Conservation (phyloP, 2,329 filamentous ascomycete genomes). For the Lachnellula arida region DNA sequence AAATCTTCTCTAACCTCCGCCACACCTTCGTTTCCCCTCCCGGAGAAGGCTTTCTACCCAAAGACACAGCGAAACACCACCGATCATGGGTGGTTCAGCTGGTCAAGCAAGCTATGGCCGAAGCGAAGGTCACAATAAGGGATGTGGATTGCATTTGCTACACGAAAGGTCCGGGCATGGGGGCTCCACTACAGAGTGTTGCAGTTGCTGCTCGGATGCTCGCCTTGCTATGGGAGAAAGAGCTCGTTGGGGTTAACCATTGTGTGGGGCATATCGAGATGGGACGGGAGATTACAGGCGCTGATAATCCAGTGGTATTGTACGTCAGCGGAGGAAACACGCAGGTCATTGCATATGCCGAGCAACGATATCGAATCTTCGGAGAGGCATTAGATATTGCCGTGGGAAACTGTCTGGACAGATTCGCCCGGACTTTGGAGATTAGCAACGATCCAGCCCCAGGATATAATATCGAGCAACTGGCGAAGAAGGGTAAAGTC, state of each 20-base stretch:
- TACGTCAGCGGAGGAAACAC: constrained; percentile 97
- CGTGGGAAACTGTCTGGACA: constrained; percentile 94
- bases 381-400: constrained; percentile 97
- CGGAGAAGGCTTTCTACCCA: constrained; percentile 90
- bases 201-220: constrained; percentile 82
- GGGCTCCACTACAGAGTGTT: constrained; percentile 81
- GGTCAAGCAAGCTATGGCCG: constrained; percentile 72
- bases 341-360: constrained; percentile 94
- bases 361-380: constrained; percentile 94
- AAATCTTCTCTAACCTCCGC: constrained; percentile 86
- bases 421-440: constrained; percentile 84
- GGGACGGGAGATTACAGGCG: constrained; percentile 88
- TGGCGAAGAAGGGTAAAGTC: constrained; percentile 68
- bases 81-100: constrained; percentile 76
- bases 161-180: constrained; percentile 95
- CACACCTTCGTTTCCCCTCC: constrained; percentile 92
- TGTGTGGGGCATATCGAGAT: constrained; percentile 99
- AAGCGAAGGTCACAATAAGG: constrained; percentile 54
- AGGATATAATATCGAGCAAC: constrained; percentile 95
- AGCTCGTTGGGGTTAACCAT: constrained; percentile 94
- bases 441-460: constrained; percentile 96
- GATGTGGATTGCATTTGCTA: constrained; percentile 93
- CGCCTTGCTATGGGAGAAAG: constrained; percentile 76
- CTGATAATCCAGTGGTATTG: constrained; percentile 85
- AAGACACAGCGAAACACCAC: constrained; percentile 93